Evolutionary conservation across 768 basidiomycete genomes (phyloP).

Genomic region (Pleurotus platypus): DNA sequence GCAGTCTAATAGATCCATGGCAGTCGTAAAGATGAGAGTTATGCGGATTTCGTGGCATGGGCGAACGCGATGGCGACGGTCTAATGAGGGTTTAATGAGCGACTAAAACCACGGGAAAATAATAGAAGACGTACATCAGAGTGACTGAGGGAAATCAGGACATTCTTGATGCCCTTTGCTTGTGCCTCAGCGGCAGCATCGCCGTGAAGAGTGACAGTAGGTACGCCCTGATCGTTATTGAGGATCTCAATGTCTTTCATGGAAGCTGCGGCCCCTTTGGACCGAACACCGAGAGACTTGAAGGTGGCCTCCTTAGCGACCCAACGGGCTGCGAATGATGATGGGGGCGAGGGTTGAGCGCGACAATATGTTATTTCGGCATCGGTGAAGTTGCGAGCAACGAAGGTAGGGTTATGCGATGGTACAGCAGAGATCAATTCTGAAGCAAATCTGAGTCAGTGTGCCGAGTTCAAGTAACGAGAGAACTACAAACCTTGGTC

Average conservation of each 20-base stretch:
- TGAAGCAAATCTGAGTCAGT: slow-evolving; percentile 20
- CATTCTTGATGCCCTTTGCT: slow-evolving; percentile 65
- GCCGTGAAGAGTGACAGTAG: slow-evolving; percentile 72
- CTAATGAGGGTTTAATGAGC: slow-evolving; percentile 30
- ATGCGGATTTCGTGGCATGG: slow-evolving; percentile 53
- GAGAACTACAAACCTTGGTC: slow-evolving; percentile 66
- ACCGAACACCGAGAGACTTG: slow-evolving; percentile 88
- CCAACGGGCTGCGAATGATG: slow-evolving; percentile 97
- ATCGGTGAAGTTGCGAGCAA: slow-evolving; percentile 90
- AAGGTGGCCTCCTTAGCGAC: slow-evolving; percentile 96
- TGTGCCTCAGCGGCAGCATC: slow-evolving; percentile 75
- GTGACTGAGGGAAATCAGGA: slow-evolving; percentile 88
- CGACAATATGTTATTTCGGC: slow-evolving; percentile 85
- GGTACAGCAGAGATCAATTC: slow-evolving; percentile 93
- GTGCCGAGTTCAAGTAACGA: background rate
- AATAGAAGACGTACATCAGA: slow-evolving; percentile 64
- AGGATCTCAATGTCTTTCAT: slow-evolving; percentile 98
- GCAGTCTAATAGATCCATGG: slow-evolving; percentile 27
- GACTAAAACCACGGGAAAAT: too few species aligned
- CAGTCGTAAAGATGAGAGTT: slow-evolving; percentile 11
- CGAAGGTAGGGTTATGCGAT: slow-evolving; percentile 82
- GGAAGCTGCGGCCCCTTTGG: slow-evolving; percentile 89
- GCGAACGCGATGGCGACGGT: slow-evolving; percentile 87
- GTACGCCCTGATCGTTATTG: slow-evolving; percentile 73
- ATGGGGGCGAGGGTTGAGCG: slow-evolving; percentile 77